Base-by-base conservation (phyloP, 768 basidiomycete genomes). In the Leccinum boreale region DNA sequence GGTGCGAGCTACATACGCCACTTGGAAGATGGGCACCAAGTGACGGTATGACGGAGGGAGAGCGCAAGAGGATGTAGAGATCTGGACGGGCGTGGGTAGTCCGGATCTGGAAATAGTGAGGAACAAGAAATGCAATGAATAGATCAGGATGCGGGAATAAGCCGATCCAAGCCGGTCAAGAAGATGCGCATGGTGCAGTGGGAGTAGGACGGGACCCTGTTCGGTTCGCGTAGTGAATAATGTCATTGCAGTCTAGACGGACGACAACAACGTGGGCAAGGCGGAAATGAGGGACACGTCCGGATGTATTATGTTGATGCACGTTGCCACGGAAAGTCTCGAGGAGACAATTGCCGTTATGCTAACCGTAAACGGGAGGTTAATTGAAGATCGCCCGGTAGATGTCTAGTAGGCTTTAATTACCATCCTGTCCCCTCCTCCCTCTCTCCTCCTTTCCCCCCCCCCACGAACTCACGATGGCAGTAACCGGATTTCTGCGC, bases 401-500 rank as follows among this genome's bases (percentile, higher is more conserved):
- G 62, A 64, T 57, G 23, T 2, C n/a, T 42, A 42, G n/a, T 44
- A 44, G 10, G 11, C 42, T 11, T 44, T 44, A 44, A 44, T 44
- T 44, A 44, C 42, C 42, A 42, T 42, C 42, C 42, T 42, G 28
- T n/a, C 31, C 31, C 17, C 31, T 17, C 9, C 17, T 15, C 9
- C 26, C 28, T 28, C 17, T 4, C 19, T 3, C 15, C 14, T 42
- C 53, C 6, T 17, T 3, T n/a, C 14, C 48, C 15, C n/a, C 39
- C 47, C 36, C 23, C n/a, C n/a, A n/a, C n/a, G n/a, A n/a, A n/a
- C n/a, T 24, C 31, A 50, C 54, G 23, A 61, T 52, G 26, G 53
- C 63, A 35, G 83, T 84, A 83, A 78, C 80, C 63, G 77, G 77
- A 67, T 83, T 84, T 73, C 74, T 83, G 70, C 83, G 80, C 74